Evolutionary conservation across 2,329 filamentous ascomycete genomes (phyloP).

Genomic region (Aspergillus amoenus): DNA sequence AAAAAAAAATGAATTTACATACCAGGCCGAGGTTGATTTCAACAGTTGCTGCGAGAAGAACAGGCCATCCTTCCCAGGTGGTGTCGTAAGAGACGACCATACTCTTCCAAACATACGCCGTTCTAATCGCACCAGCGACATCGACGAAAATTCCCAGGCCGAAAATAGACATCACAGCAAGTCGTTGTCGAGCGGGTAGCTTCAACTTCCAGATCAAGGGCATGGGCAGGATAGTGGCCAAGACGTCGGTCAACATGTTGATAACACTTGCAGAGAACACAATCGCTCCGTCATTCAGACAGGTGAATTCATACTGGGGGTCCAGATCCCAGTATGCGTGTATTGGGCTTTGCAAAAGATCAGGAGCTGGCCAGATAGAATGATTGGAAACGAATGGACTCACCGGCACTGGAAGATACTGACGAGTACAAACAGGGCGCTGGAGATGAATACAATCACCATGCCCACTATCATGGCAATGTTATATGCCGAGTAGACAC

Average conservation of each 20-base stretch:
- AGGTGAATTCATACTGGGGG: constrained; percentile 27
- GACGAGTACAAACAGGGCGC: constrained; percentile 31
- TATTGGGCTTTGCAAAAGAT: constrained; percentile 26
- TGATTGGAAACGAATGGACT: constrained; percentile 16
- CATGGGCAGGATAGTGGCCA: constrained; percentile 39
- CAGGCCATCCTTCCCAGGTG: constrained; percentile 38
- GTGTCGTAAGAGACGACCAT: constrained; percentile 32
- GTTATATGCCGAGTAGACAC: constrained; percentile 28
- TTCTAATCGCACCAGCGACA: constrained; percentile 34
- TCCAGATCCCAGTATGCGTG: constrained; percentile 34
- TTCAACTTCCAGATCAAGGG: constrained; percentile 42
- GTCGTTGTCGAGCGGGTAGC: constrained; percentile 34
- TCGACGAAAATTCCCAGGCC: constrained; percentile 37
- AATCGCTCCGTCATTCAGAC: constrained; percentile 28
- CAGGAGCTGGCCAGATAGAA: constrained; percentile 1
- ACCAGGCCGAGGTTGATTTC: constrained; percentile 39
- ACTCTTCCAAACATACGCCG: constrained; percentile 35
- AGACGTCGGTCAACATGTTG: constrained; percentile 40
- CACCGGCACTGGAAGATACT: constrained; percentile 44
- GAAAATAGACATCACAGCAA: constrained; percentile 42
- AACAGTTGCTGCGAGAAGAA: constrained; percentile 30
- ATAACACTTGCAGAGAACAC: constrained; percentile 37
- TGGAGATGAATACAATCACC: constrained; percentile 31
- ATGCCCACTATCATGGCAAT: constrained; percentile 24
- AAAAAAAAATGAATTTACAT: constrained; percentile 10